Base-by-base conservation (phyloP, 192 early-diverging fungal species). In the Irineochytrium annulatum region DNA sequence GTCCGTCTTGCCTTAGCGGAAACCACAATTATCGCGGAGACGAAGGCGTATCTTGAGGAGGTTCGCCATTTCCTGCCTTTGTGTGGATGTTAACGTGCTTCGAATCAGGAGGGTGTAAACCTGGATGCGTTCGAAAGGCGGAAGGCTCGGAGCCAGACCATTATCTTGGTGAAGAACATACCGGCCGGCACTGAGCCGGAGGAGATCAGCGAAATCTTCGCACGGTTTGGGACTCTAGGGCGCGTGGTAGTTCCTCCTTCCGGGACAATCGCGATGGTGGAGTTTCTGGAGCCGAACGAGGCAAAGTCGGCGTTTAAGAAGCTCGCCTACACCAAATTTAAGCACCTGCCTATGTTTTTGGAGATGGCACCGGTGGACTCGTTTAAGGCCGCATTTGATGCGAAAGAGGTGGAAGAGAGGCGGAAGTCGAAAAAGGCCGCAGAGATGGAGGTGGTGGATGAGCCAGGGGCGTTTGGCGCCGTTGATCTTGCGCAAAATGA, bases 161-260 rank as follows among this genome's bases (percentile, higher is more conserved):
- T 95, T 2, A 89, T 99, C 31, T 70, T 99, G 32, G 92, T 95
- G 51, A 99, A 99, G 75, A 99, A 99, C 70, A 91, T 99, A 34
- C 87, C 93, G 2, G 87, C 74, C 53, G 79, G 78, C 54, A 88
- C 90, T 16, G 86, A 81, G 14, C 89, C 93, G 59, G 87, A 89
- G 13, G 93, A 97, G 52, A 66, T 99, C 26, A 73, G 74, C 17
- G 69, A 82, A 16, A 59, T 94, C 37, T 99, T 95, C 81, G 90
- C 83, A 34, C 86, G 86, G 48, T 88, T 89, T 69, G 96, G 96
- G n/a, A 77, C 82, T 22, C 73, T 99, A 34, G 93, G 93, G 22
- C 82, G 93, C n/a, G 52, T 91, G 13, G 73, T 97, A 34, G 77
- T 99, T 53, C 94, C 94, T 3, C 93, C 96, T 28, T 83, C 93